Evolutionary conservation across 1,139 yeast genomes (phyloP).

Genomic region (Pichia sp.): DNA sequence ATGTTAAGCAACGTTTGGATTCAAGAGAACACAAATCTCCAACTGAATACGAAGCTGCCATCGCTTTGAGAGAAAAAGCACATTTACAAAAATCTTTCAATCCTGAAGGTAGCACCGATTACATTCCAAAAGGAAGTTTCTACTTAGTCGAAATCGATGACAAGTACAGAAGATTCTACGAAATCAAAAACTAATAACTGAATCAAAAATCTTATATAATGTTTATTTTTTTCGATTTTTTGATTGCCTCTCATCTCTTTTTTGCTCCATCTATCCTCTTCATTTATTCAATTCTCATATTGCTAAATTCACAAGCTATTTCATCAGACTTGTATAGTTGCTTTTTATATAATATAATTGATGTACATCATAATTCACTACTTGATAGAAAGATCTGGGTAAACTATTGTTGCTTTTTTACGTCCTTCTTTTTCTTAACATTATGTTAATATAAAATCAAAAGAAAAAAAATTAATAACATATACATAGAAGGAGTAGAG

Average conservation of each 20-base stretch:
- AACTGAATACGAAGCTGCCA: slow-evolving; percentile 72
- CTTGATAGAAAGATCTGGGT: not conserved
- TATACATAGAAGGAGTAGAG: not conserved
- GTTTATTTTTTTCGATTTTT: not conserved
- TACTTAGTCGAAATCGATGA: slow-evolving; percentile 84
- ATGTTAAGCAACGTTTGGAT: slow-evolving; percentile 65
- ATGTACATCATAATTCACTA: not conserved
- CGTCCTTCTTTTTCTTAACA: too few species aligned
- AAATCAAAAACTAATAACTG: slow-evolving; percentile 27
- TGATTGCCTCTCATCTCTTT: not conserved
- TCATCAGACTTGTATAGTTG: not conserved
- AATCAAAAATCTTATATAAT: too few species aligned
- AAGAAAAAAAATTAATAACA: not conserved
- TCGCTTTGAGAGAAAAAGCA: slow-evolving; percentile 82
- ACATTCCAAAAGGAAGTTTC: slow-evolving; percentile 70
- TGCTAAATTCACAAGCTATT: not conserved
- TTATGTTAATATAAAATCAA: not conserved
- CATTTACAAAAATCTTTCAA: slow-evolving; percentile 73
- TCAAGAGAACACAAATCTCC: slow-evolving; percentile 70
- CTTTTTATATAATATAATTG: not conserved
- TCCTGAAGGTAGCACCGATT: slow-evolving; percentile 76
- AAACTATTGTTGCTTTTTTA: too few species aligned
- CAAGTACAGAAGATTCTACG: slow-evolving; percentile 79
- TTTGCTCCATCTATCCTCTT: not conserved
- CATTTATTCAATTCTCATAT: slow-evolving; percentile 1